Evolutionary conservation across 176 grass and related monocot genomes (phyloP), one percentile per base, ranked within the genome.

Genomic region (Typha latifolia): DNA sequence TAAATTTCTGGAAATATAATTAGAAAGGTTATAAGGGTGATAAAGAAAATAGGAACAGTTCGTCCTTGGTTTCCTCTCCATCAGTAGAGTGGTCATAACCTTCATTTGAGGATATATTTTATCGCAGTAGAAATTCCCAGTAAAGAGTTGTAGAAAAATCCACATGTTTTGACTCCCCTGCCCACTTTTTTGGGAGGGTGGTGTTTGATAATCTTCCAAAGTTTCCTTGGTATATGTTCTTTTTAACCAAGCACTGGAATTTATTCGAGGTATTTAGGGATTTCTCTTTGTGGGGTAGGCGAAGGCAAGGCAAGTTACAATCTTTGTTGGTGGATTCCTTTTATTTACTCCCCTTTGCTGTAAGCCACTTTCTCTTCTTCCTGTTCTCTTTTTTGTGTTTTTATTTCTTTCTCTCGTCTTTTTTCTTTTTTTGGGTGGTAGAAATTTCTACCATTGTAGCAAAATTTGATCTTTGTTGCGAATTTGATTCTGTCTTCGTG

Each of bases 281-380:
- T 43, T 43, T 43, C 37, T 43, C 37, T 10, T 43, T 43, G 9
- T 43, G 7, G 37, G 37, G 0, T 43, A 43, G 37, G 16, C 16
- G 16, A 22, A 2, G 15, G 10, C 37, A 10, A 43, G 37, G 37
- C 37, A 59, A 59, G 53, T 22, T 59, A 11, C 20, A 59, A 21
- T 59, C 53, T 59, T 59, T 59, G 53, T 59, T 11, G 53, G 53
- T 59, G n/a, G 53, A 59, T 22, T 59, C 53, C 53, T 59, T 59
- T 59, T 59, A 43, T 59, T 5, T 19, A 59, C 20, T 21, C 16
- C 18, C 20, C 20, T 19, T 59, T 56, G 20, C 20, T 59, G 20
- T 59, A 19, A 16, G 10, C 3, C 53, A 16, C 53, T 22, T 59
- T 59, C 53, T 59, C 53, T 21, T 18, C 51, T 55, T 18, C 51